Evolutionary conservation across 1,139 yeast genomes (phyloP), one percentile per base, ranked within the genome.

Genomic region (Geotrichum candidum): DNA sequence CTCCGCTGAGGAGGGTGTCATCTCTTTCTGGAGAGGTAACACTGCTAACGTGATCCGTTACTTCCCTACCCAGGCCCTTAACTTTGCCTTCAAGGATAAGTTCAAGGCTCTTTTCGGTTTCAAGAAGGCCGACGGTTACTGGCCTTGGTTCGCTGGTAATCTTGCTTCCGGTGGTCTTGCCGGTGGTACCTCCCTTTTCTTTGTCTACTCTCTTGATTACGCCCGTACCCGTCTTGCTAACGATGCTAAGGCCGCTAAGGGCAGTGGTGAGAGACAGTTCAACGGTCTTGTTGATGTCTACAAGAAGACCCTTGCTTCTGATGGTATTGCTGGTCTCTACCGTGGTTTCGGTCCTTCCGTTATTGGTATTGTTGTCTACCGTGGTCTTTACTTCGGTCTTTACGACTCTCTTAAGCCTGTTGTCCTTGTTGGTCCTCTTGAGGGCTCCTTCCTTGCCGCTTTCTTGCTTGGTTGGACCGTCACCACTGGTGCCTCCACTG

Each of bases 341-440:
- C 85, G 91, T 81, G 91, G 91, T 78, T 86, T 86, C 85, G 84
- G 86, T 74, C 90, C 90, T 74, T 86, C 91, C 69, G 90, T 86
- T 73, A 83, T 84, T 69, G 91, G 91, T 79, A 86, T 86, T 76
- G 79, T 86, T 76, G 90, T 86, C 70, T 86, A 86, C 88, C 85
- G 91, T 82, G 91, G 91, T 82, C 81, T 86, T 70, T 86, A 86
- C 87, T 86, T 86, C 77, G 91, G 91, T 82, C 81, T 86, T 69
- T 86, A 84, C 82, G 91, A 86, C 78, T 86, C 91, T 71, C 80
- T 86, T 72, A 86, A 86, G 83, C 91, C 91, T 67, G 87, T 84
- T 71, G 81, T 86, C 67, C 82, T 86, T 72, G 84, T 84, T 72
- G 91, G 91, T 74, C 78, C 88, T 64, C 82, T 86, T 73, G 86